Evolutionary conservation across 73 alveolate species (phyloP), one percentile per base, ranked within the genome.

Genomic region (Paramecium bursaria): DNA sequence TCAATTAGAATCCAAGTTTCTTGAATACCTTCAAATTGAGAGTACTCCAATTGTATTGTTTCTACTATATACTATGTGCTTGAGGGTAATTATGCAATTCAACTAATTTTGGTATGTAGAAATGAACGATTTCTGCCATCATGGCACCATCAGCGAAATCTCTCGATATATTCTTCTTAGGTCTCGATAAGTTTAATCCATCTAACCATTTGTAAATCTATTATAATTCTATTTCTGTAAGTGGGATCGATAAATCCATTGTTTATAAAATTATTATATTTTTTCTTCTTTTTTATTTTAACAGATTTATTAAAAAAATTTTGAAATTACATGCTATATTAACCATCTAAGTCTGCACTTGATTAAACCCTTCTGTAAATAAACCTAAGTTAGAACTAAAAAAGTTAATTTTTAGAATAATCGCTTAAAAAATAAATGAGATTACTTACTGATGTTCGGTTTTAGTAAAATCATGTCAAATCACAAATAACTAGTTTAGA

Each of bases 71-170:
- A 33, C 73, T 51, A 74, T 85, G 48, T 14, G 94, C 90, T 17
- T 77, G 48, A 29, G 95, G 89, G 51, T 93, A 93, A 90, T 93
- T 93, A 77, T 93, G 98, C 29, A 90, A 55, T 46, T 93, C 98
- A 14, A 93, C 95, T 31, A 93, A 53, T 85, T 87, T 88, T 1
- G 98, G 98, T 4, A 93, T 53, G 67, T 80, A 91, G 75, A 86
- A 88, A 85, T 92, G 88, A 3, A 93, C 95, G 50, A 94, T 90
- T 79, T 95, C 98, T 3, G 99, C 99, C 85, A 90, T 76, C 46
- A 93, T 76, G 46, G 74, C 98, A 30, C 98, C 99, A 75, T 96
- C 99, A 26, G 98, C 94, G 73, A 96, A 98, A 86, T 98, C 99
- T 85, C 99, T 86, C 25, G 98, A 91, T 55, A 96, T 98, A 79